Percentiles rank a stretch among this genome's conserved stretches.
Evolutionary conservation across 352 stramenopile genomes (phyloP).

Genomic region (Plasmopara muralis): DNA sequence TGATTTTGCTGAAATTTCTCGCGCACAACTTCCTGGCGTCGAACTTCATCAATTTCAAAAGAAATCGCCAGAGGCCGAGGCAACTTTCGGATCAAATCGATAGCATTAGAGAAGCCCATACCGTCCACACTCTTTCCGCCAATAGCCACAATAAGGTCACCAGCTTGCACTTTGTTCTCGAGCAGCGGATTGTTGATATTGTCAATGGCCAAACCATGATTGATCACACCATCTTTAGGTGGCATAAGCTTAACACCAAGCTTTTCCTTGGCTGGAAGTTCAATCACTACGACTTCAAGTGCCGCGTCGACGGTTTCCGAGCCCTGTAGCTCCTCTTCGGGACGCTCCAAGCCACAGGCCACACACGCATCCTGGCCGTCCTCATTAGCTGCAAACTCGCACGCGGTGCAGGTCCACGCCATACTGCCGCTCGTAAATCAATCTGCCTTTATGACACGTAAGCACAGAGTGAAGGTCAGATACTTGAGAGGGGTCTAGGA

Average conservation of each 20-base stretch:
- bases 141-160: conserved; percentile 82
- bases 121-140: conserved; percentile 64
- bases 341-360: conserved; percentile 47
- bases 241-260: conserved; percentile 83
- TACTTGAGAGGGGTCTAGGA: neutral
- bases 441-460: conserved; percentile 3
- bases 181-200: conserved; percentile 84
- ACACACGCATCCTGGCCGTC: conserved; percentile 50
- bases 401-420: conserved; percentile 55
- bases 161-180: conserved; percentile 73
- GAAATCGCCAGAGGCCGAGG: conserved; percentile 71
- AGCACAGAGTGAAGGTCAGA: conserved; percentile 9
- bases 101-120: conserved; percentile 77
- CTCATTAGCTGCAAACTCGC: conserved; percentile 59
- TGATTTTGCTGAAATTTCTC: conserved; percentile 53
- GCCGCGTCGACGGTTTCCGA: conserved; percentile 5
- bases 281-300: conserved; percentile 68
- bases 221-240: conserved; percentile 72
- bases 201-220: conserved; percentile 77
- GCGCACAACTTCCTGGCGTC: conserved; percentile 46
- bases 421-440: conserved; percentile 19
- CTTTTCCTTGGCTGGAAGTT: conserved; percentile 79
- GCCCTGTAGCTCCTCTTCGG: conserved; percentile 23
- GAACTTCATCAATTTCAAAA: conserved; percentile 69
- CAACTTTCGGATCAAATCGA: conserved; percentile 81